phyloP scores from a whole-genome alignment of 2,329 filamentous ascomycete species.

The Clarireedia sp. region DNA sequence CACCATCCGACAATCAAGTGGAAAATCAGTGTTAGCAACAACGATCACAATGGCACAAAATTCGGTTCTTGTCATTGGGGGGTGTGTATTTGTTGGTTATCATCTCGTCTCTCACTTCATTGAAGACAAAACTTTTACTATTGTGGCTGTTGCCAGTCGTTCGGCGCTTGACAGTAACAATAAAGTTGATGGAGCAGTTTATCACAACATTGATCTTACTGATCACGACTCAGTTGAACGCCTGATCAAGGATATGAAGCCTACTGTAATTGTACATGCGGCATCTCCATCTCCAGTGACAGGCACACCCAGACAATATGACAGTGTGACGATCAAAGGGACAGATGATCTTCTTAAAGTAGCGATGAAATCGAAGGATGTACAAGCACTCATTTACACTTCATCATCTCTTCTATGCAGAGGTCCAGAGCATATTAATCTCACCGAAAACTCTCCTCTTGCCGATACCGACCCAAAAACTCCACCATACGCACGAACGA shows the following conservation, averaged over 20 bases:
- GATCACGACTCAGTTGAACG: background rate
- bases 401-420: conserved; percentile 2
- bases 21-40: too few species aligned
- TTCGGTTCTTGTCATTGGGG: too few species aligned
- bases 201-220: conserved; percentile 1
- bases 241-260: background rate
- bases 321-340: background rate
- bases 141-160: background rate
- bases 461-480: background rate
- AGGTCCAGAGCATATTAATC: background rate
- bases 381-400: background rate
- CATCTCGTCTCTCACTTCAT: background rate
- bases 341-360: background rate
- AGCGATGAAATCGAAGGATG: background rate
- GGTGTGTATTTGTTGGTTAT: background rate
- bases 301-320: background rate
- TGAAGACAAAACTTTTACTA: background rate
- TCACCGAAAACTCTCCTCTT: conserved; percentile 1
- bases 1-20: too few species aligned
- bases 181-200: background rate
- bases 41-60: background rate
- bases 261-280: background rate
- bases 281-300: conserved; percentile 1
- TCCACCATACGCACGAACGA: background rate
- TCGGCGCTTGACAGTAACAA: background rate